These are phyloP conservation scores for Boletus pseudo-olivaceus DNA, from an alignment of 768 basidiomycete genomes.

Conservation along the genomic window DNA sequence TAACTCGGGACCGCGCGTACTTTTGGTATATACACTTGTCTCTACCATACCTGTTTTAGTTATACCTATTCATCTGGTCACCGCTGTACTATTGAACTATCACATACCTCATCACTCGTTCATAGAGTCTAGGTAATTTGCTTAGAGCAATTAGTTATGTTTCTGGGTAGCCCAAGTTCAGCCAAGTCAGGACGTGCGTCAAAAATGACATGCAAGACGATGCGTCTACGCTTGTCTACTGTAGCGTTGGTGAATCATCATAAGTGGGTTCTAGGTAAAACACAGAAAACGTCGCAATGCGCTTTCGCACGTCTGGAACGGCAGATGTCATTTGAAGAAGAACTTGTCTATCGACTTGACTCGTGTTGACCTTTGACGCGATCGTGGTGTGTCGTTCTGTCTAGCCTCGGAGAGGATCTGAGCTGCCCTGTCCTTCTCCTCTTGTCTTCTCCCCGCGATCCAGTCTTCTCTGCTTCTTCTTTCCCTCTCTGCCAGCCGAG, in stretches of 20 bases:
- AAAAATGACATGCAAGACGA: slow-evolving; percentile 8
- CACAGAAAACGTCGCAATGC: not conserved
- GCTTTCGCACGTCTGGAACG: slow-evolving; percentile 13
- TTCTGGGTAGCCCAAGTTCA: not conserved
- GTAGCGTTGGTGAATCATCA: not conserved
- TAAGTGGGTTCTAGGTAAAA: not conserved
- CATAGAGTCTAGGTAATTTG: no score
- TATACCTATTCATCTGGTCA: slow-evolving; percentile 7
- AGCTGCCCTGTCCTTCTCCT: slow-evolving; percentile 39
- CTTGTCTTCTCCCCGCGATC: slow-evolving; percentile 36
- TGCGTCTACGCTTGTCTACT: slow-evolving; percentile 2
- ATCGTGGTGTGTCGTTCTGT: slow-evolving; percentile 11
- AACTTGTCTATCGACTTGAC: slow-evolving; percentile 35
- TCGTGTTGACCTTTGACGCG: slow-evolving; percentile 19
- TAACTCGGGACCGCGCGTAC: slow-evolving; percentile 15
- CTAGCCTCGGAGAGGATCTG: slow-evolving; percentile 29
- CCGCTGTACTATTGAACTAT: slow-evolving; percentile 13
- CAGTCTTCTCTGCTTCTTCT: slow-evolving; percentile 41
- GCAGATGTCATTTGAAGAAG: slow-evolving; percentile 37
- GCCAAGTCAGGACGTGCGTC: not conserved
- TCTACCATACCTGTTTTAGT: slow-evolving; percentile 4
- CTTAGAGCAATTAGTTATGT: no score
- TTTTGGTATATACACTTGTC: not conserved
- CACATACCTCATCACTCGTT: slow-evolving; percentile 9
- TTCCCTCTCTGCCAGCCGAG: slow-evolving; percentile 49